These are phyloP conservation scores for Neurospora sublineolata DNA, from an alignment of 495 filamentous ascomycete species.

Conservation along the genomic window DNA sequence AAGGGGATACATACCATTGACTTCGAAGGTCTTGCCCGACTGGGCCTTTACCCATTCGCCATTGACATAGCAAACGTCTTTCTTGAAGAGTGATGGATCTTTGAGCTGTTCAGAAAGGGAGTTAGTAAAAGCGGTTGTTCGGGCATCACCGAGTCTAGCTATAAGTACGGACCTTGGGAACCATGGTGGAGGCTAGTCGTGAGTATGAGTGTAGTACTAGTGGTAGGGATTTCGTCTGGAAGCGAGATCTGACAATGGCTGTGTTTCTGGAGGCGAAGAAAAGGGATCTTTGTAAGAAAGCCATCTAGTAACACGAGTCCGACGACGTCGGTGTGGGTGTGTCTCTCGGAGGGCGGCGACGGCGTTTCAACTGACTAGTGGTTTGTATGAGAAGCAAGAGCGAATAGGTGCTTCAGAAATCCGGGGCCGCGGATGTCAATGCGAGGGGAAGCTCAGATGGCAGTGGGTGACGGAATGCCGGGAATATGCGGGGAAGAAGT, in stretches of 20 bases:
- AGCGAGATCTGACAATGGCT: constrained; percentile 18
- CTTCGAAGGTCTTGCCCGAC: constrained; percentile 71
- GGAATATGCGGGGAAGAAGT: neutral
- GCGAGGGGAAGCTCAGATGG: neutral
- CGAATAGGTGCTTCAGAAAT: neutral
- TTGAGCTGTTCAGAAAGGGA: constrained; percentile 42
- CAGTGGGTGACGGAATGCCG: neutral
- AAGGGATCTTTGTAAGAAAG: constrained; percentile 24
- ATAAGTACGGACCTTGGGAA: constrained; percentile 30
- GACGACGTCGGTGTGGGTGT: neutral
- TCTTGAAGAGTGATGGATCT: constrained; percentile 70
- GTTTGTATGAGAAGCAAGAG: neutral
- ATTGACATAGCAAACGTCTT: constrained; percentile 70
- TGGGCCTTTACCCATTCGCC: constrained; percentile 69
- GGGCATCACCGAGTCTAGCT: neutral
- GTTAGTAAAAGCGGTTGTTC: neutral
- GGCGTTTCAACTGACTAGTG: neutral
- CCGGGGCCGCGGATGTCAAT: neutral
- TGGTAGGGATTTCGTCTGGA: constrained; percentile 27
- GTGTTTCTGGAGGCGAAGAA: constrained; percentile 19
- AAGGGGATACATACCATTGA: constrained; percentile 42
- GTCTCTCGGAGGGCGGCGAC: neutral
- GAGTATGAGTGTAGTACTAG: constrained; percentile 5
- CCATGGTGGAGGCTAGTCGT: constrained; percentile 33
- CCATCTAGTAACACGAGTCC: constrained; percentile 12